phyloP scores from a whole-genome alignment of 2,329 filamentous ascomycete species.

The Sporothrix brasiliensis region DNA sequence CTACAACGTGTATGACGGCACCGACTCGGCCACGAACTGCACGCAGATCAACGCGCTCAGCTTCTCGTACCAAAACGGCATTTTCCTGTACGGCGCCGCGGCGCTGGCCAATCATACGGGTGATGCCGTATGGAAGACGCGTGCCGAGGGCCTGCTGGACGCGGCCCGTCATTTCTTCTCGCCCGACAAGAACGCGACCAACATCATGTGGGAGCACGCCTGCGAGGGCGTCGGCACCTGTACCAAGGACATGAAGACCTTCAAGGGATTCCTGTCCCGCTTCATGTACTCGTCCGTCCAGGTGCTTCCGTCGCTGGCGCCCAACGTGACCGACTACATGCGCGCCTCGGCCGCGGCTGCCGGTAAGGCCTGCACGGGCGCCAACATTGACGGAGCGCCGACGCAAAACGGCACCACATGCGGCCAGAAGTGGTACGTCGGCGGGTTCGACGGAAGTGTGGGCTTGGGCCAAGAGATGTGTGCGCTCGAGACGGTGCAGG shows the following conservation, averaged over 20 bases:
- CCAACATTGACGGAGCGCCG: slow-evolving; percentile 35
- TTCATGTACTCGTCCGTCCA: slow-evolving; percentile 63
- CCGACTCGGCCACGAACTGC: slow-evolving; percentile 59
- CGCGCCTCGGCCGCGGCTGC: slow-evolving; percentile 58
- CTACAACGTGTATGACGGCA: slow-evolving; percentile 65
- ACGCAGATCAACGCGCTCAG: slow-evolving; percentile 55
- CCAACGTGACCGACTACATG: slow-evolving; percentile 54
- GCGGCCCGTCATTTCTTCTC: slow-evolving; percentile 58
- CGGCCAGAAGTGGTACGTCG: slow-evolving; percentile 65
- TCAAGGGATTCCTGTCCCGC: slow-evolving; percentile 68
- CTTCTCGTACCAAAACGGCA: slow-evolving; percentile 68
- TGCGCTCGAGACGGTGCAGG: slow-evolving; percentile 65
- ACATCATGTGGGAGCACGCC: slow-evolving; percentile 67
- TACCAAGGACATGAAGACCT: slow-evolving; percentile 65
- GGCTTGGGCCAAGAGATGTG: slow-evolving; percentile 68
- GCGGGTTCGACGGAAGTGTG: slow-evolving; percentile 56
- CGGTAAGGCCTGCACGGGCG: slow-evolving; percentile 59
- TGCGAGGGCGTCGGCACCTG: slow-evolving; percentile 63
- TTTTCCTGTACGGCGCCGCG: slow-evolving; percentile 67
- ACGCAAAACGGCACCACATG: slow-evolving; percentile 53
- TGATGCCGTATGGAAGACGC: slow-evolving; percentile 56
- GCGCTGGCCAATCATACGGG: slow-evolving; percentile 65
- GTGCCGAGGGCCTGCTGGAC: slow-evolving; percentile 56
- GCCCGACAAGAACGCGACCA: slow-evolving; percentile 53
- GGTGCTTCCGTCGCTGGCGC: slow-evolving; percentile 58